These are phyloP conservation scores for Ogataea paradorogensis DNA, from an alignment of 805 yeast species.

Conservation along the genomic window DNA sequence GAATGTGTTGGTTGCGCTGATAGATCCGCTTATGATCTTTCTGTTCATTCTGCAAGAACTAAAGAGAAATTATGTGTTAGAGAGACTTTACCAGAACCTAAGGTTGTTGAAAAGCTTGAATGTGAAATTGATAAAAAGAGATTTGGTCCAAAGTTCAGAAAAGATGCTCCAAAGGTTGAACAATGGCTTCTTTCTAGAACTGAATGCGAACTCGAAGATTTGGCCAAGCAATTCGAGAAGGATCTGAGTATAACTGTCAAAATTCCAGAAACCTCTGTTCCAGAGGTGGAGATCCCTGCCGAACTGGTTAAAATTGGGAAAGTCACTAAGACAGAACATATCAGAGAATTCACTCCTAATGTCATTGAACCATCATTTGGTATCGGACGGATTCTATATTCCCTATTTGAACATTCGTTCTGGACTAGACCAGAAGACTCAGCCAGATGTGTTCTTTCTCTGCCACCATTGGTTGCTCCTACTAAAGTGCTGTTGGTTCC, in stretches of 20 bases:
- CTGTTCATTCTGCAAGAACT: constrained; percentile 93
- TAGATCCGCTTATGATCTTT: constrained; percentile 95
- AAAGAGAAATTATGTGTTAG: constrained; percentile 94
- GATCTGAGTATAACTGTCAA: constrained; percentile 62
- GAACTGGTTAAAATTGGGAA: constrained; percentile 73
- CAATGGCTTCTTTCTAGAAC: constrained; percentile 70
- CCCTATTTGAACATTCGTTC: constrained; percentile 90
- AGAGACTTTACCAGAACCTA: constrained; percentile 81
- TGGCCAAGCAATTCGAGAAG: constrained; percentile 62
- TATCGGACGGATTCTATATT: constrained; percentile 94
- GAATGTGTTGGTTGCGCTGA: constrained; percentile 99
- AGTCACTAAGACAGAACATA: constrained; percentile 78
- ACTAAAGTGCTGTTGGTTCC: constrained; percentile 96
- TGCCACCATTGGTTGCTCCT: constrained; percentile 96
- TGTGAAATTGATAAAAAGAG: constrained; percentile 89
- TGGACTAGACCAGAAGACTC: constrained; percentile 92
- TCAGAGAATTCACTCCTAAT: constrained; percentile 93
- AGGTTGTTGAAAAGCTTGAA: constrained; percentile 78
- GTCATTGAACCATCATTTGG: constrained; percentile 99
- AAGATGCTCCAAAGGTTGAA: constrained; percentile 92
- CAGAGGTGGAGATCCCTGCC: constrained; percentile 60
- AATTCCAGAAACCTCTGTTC: constrained; percentile 62
- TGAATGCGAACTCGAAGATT: constrained; percentile 79
- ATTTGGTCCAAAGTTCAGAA: constrained; percentile 97
- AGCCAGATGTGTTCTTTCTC: constrained; percentile 79